Evolutionary conservation across 2,329 filamentous ascomycete genomes (phyloP).

Genomic region (Aspergillus pseudoterreus): DNA sequence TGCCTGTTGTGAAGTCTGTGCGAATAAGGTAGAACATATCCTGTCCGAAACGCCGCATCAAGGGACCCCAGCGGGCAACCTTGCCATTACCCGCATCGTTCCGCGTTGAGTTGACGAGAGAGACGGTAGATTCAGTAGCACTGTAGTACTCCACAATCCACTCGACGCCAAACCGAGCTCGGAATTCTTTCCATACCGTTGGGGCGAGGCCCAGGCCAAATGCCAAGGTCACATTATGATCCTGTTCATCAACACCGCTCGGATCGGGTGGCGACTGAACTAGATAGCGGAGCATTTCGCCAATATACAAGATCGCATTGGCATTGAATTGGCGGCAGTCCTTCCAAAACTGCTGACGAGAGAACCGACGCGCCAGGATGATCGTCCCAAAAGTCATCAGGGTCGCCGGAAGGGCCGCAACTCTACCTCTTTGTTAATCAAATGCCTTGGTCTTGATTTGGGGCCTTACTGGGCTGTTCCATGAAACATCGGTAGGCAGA

Average conservation of each 20-base stretch:
- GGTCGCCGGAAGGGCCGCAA: not conserved
- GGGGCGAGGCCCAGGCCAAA: not conserved
- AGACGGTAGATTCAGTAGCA: conserved; percentile 1
- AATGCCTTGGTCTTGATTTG: not conserved
- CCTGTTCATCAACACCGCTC: not conserved
- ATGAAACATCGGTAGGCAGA: conserved; percentile 3
- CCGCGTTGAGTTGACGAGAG: not conserved
- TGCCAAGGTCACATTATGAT: not conserved
- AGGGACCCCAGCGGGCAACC: conserved; percentile 2
- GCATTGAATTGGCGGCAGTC: conserved; percentile 12
- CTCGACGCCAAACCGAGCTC: not conserved
- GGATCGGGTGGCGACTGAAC: conserved; percentile 6
- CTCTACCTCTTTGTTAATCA: not conserved
- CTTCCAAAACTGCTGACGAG: conserved; percentile 15
- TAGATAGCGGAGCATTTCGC: conserved; percentile 18
- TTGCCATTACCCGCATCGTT: not conserved
- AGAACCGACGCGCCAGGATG: conserved; percentile 18
- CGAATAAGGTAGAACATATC: conserved; percentile 1
- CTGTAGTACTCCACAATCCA: conserved; percentile 5
- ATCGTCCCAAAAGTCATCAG: not conserved
- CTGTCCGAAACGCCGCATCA: conserved; percentile 1
- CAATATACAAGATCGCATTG: conserved; percentile 19
- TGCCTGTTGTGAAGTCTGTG: not conserved
- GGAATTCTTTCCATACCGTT: conserved; percentile 2
- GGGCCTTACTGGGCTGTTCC: conserved; percentile 1